Evolutionary conservation across 495 filamentous ascomycete species (phyloP).

Genomic region (Aspergillus hancockii): DNA sequence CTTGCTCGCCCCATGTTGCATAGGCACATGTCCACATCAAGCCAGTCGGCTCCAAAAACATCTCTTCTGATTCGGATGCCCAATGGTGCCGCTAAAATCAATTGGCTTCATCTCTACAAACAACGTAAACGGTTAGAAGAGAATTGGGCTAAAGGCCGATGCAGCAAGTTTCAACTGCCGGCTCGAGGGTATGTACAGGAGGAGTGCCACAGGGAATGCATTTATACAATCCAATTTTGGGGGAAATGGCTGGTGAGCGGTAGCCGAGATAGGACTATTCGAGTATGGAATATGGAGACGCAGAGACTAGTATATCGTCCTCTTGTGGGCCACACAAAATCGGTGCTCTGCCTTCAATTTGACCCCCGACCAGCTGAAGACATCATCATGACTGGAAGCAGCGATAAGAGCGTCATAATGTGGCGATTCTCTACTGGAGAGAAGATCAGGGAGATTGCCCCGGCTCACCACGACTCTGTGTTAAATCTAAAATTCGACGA

Average conservation of each 20-base stretch:
- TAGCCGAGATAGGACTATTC: constrained; percentile 82
- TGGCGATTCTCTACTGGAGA: constrained; percentile 93
- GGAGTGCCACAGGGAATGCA: constrained; percentile 88
- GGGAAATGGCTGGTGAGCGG: constrained; percentile 88
- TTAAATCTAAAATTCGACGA: constrained; percentile 94
- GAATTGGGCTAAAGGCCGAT: constrained; percentile 86
- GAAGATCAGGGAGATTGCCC: constrained; percentile 66
- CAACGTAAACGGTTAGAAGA: constrained; percentile 81
- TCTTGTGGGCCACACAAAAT: constrained; percentile 74
- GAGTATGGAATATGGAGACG: constrained; percentile 88
- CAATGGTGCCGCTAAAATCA: constrained; percentile 39
- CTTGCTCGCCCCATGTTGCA: constrained; percentile 11
- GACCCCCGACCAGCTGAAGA: constrained; percentile 90
- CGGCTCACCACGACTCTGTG: constrained; percentile 86
- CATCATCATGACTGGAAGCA: constrained; percentile 89
- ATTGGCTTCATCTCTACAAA: constrained; percentile 76
- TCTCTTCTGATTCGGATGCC: constrained; percentile 36
- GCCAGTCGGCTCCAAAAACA: constrained; percentile 30
- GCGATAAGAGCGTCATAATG: constrained; percentile 83
- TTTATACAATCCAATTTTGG: constrained; percentile 91
- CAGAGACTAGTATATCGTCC: constrained; percentile 71
- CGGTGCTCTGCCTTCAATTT: constrained; percentile 94
- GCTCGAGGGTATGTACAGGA: constrained; percentile 70
- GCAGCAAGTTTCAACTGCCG: constrained; percentile 84
- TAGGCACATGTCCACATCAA: constrained; percentile 15